Percentiles rank a stretch among this genome's conserved stretches.
Conservation (phyloP, 139 green algal species). For the Gonium pectorale region DNA sequence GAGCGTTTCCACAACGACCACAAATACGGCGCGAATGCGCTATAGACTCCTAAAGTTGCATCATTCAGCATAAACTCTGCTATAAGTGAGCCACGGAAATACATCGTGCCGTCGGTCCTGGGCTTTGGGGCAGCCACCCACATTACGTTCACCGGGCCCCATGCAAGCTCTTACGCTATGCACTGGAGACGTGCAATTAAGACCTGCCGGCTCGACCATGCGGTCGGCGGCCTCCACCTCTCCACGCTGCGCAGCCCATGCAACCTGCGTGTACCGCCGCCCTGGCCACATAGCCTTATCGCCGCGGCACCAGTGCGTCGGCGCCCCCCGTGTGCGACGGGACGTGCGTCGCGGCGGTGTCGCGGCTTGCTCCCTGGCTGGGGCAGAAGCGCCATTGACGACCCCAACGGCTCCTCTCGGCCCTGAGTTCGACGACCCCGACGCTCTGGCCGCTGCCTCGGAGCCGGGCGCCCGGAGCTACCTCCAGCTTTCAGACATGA, state of each 20-base stretch:
- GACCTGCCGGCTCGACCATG: neutral
- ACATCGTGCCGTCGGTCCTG: too few species aligned
- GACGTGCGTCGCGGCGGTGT: neutral
- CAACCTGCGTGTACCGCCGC: neutral
- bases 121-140: too few species aligned
- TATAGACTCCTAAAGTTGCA: too few species aligned
- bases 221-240: neutral
- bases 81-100: too few species aligned
- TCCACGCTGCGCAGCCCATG: neutral
- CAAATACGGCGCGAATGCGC: too few species aligned
- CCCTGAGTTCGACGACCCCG: neutral
- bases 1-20: too few species aligned
- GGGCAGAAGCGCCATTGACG: neutral
- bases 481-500: constrained; percentile 24
- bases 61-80: too few species aligned
- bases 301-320: neutral
- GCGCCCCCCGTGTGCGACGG: too few species aligned
- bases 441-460: neutral
- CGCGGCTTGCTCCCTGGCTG: neutral
- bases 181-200: neutral
- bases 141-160: too few species aligned
- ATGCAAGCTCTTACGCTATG: neutral
- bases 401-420: neutral
- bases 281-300: neutral
- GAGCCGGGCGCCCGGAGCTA: constrained; percentile 15